Conservation (phyloP, 2,329 filamentous ascomycete species). For the Aureobasidium mangrovei region DNA sequence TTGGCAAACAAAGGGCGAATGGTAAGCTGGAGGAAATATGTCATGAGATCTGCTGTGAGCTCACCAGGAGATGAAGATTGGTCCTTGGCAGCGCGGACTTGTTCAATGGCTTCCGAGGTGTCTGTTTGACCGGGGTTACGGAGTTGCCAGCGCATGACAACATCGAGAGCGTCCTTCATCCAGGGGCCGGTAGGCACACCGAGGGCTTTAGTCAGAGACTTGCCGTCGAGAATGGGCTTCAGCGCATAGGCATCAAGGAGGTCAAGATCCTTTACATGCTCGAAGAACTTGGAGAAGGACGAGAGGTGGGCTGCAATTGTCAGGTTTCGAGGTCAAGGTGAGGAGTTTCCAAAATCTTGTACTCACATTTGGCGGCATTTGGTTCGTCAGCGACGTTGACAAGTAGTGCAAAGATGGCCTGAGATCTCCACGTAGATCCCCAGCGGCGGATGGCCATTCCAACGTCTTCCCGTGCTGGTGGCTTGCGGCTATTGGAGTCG, state of each 20-base stretch:
- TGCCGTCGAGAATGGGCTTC: constrained; percentile 59
- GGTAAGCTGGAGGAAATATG: constrained; percentile 52
- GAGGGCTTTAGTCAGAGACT: constrained; percentile 59
- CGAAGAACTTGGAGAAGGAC: constrained; percentile 47
- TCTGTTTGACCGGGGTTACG: constrained; percentile 62
- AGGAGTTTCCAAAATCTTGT: not conserved
- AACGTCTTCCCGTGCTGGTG: constrained; percentile 50
- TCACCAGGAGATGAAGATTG: constrained; percentile 34
- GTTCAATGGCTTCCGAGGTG: constrained; percentile 37
- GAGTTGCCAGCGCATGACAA: constrained; percentile 82
- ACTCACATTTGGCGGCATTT: constrained; percentile 37
- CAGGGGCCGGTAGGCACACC: constrained; percentile 65
- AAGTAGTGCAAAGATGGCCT: constrained; percentile 59
- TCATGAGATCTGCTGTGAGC: constrained; percentile 40
- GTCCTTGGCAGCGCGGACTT: constrained; percentile 30
- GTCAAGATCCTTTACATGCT: constrained; percentile 41
- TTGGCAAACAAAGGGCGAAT: constrained; percentile 60
- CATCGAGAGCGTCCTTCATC: constrained; percentile 70
- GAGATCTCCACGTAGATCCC: constrained; percentile 64
- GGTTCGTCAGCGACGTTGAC: constrained; percentile 46
- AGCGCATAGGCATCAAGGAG: constrained; percentile 43
- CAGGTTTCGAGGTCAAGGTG: not conserved
- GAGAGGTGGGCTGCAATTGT: constrained; percentile 34
- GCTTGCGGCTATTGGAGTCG: constrained; percentile 38
- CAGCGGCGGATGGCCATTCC: constrained; percentile 68